Evolutionary conservation across 163 green algal species (phyloP).

Genomic region (Volvox carteri): DNA sequence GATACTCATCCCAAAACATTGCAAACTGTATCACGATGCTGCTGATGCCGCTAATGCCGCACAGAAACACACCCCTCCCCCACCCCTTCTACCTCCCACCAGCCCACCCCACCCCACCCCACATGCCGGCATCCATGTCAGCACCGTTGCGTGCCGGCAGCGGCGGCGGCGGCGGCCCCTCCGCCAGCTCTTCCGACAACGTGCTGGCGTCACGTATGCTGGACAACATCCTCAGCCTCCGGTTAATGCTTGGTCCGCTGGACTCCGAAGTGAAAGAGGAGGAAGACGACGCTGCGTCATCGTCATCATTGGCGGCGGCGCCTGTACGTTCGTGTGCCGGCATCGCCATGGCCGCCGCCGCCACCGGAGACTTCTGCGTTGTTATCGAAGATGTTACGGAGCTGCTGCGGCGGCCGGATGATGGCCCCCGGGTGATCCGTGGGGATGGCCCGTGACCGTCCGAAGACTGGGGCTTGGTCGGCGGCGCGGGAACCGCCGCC

Average conservation of each 20-base stretch:
- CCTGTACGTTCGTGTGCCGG: too few relatives aligned
- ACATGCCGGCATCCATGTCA: too few relatives aligned
- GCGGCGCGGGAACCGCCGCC: not conserved
- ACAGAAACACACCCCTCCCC: too few relatives aligned
- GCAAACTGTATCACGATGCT: too few relatives aligned
- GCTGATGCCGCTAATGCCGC: too few relatives aligned
- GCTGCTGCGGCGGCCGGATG: not conserved
- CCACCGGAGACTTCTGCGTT: not conserved
- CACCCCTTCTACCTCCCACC: too few relatives aligned
- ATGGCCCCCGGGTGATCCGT: conserved; percentile 16
- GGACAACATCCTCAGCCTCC: not conserved
- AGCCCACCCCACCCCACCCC: too few relatives aligned
- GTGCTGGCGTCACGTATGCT: not conserved
- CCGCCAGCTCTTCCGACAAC: not conserved
- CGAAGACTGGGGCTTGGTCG: not conserved
- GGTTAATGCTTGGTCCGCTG: not conserved
- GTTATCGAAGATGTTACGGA: not conserved
- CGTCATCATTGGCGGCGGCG: not conserved
- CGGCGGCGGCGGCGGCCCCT: too few relatives aligned
- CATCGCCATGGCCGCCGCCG: too few relatives aligned
- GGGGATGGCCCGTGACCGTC: not conserved
- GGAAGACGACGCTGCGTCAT: not conserved
- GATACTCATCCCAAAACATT: too few relatives aligned
- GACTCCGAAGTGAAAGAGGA: not conserved
- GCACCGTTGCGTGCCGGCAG: too few relatives aligned